phyloP scores from a whole-genome alignment of 2,329 filamentous ascomycete genomes.

The Colletotrichum sp. region DNA sequence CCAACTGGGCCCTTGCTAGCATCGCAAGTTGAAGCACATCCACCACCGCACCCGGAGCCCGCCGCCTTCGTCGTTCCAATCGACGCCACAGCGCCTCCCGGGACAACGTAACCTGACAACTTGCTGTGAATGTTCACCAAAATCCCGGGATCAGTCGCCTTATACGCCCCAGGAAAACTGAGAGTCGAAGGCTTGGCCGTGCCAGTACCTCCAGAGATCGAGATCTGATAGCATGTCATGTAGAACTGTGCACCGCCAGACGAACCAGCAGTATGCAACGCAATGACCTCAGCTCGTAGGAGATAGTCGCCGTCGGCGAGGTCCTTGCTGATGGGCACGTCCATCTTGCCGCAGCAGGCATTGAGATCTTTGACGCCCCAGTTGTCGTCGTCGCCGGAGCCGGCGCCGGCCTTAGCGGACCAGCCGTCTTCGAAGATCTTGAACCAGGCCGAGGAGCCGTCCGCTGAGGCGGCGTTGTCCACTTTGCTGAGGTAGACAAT shows the following conservation, averaged over 20 bases:
- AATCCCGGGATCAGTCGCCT: constrained; percentile 48
- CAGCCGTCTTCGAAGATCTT: constrained; percentile 57
- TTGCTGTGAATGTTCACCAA: constrained; percentile 51
- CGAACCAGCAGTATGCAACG: constrained; percentile 46
- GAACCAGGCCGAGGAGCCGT: constrained; percentile 51
- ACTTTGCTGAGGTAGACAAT: constrained; percentile 58
- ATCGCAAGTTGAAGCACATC: constrained; percentile 43
- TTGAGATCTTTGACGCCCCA: constrained; percentile 49
- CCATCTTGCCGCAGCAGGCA: constrained; percentile 44
- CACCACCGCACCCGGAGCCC: constrained; percentile 40
- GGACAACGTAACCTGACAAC: constrained; percentile 43
- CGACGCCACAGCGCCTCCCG: constrained; percentile 46
- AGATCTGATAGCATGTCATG: constrained; percentile 44
- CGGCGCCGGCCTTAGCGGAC: constrained; percentile 31
- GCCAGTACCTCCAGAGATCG: constrained; percentile 28
- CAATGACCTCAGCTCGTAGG: constrained; percentile 53
- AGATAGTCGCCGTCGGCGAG: constrained; percentile 45
- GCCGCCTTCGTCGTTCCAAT: constrained; percentile 44
- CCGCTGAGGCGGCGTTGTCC: constrained; percentile 47
- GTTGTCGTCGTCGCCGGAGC: constrained; percentile 47
- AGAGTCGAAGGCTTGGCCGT: constrained; percentile 33
- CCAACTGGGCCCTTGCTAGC: constrained; percentile 34
- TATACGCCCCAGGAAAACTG: constrained; percentile 48
- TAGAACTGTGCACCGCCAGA: constrained; percentile 40
- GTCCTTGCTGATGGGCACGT: constrained; percentile 38